phyloP scores from a whole-genome alignment of 1,284 basidiomycete species.

The Takashimella tepidaria region DNA sequence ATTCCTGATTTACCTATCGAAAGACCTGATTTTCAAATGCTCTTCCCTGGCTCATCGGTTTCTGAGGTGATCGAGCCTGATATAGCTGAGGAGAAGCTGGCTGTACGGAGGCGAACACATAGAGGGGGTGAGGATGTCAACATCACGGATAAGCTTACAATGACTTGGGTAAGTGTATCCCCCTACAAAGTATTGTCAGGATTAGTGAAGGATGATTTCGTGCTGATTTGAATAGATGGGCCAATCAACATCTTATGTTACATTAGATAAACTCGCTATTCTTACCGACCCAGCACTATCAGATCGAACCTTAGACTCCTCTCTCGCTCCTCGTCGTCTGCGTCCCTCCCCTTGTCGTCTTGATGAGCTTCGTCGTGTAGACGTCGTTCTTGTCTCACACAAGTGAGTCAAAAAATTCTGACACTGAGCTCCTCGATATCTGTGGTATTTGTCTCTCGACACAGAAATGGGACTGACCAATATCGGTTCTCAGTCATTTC shows the following conservation, averaged over 20 bases:
- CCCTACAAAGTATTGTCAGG: too few species aligned
- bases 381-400: slow-evolving; percentile 50
- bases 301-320: slow-evolving; percentile 46
- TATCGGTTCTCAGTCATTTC: slow-evolving; percentile 44
- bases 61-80: not conserved
- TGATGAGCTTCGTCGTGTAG: slow-evolving; percentile 46
- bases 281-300: slow-evolving; percentile 53
- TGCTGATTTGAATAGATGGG: slow-evolving; percentile 35
- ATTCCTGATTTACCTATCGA: slow-evolving; percentile 42
- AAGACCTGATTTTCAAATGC: slow-evolving; percentile 36
- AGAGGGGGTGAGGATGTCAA: slow-evolving; percentile 30
- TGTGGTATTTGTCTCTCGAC: slow-evolving; percentile 41
- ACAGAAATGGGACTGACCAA: slow-evolving; percentile 41
- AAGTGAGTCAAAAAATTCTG: slow-evolving; percentile 35
- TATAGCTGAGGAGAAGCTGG: not conserved
- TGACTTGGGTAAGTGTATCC: slow-evolving; percentile 38
- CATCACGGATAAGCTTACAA: slow-evolving; percentile 41
- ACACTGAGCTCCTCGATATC: slow-evolving; percentile 43
- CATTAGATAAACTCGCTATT: slow-evolving; percentile 50
- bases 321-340: slow-evolving; percentile 47
- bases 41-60: slow-evolving; percentile 23
- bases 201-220: too few species aligned
- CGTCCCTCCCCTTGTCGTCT: slow-evolving; percentile 48
- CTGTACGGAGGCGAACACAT: slow-evolving; percentile 5
- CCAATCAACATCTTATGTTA: slow-evolving; percentile 50